Percentiles rank a stretch among this genome's conserved stretches.
Evolutionary conservation across 129 eudicot genomes (phyloP).

Genomic region (Flaveria ramosissima): DNA sequence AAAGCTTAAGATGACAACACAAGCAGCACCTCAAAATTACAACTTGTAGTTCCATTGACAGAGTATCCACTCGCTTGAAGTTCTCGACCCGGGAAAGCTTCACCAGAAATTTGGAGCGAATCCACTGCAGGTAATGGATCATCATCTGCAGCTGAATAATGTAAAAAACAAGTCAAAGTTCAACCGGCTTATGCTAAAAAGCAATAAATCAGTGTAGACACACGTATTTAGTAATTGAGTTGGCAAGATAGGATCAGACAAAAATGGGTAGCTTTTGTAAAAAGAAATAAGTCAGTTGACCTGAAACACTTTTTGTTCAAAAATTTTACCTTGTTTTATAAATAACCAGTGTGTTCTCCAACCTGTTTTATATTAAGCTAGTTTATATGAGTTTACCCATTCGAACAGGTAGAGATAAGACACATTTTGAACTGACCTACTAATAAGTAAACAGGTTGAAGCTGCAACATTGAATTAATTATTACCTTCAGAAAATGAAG

Average conservation of each 20-base stretch:
- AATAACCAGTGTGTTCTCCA: neutral
- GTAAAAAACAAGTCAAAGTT: conserved; percentile 13
- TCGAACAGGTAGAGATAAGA: neutral
- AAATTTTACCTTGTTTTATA: neutral
- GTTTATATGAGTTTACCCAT: neutral
- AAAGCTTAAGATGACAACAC: conserved; percentile 14
- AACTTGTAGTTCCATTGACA: conserved; percentile 90
- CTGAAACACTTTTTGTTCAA: neutral
- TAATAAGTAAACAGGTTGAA: conserved; percentile 13
- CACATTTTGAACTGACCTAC: neutral
- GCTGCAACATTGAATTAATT: conserved; percentile 6
- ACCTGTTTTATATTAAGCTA: neutral
- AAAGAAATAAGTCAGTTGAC: neutral
- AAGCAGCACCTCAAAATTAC: conserved; percentile 85
- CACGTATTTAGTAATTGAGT: neutral
- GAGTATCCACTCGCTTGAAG: conserved; percentile 89
- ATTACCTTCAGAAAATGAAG: conserved; percentile 92
- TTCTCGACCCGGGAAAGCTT: conserved; percentile 84
- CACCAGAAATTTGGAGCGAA: conserved; percentile 91
- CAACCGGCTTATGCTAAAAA: conserved; percentile 12
- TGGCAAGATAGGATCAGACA: neutral
- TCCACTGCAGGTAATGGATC: conserved; percentile 90
- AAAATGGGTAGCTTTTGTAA: neutral
- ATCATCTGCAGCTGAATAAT: conserved; percentile 87
- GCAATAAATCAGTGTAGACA: neutral